Evolutionary conservation across 257 asterid genomes (phyloP).

Genomic region (Paulownia fortunei): DNA sequence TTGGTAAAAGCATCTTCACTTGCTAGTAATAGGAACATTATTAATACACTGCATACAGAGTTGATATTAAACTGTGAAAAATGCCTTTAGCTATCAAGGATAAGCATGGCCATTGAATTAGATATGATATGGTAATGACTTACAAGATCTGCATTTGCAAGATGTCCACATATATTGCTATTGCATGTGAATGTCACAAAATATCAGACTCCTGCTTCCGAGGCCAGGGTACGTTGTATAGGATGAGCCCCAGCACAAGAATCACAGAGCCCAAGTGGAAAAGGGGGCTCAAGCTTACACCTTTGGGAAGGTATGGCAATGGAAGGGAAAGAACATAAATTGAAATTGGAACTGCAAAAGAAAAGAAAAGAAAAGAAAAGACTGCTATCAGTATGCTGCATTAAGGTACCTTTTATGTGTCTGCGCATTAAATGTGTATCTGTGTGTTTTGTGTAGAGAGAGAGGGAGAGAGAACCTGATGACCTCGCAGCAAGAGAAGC

Average conservation of each 20-base stretch:
- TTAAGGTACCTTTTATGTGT: background rate
- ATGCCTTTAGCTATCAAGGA: background rate
- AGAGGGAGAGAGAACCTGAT: slow-evolving; percentile 53
- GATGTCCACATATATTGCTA: background rate
- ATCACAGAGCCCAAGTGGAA: slow-evolving; percentile 66
- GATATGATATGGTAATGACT: background rate
- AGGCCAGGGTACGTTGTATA: slow-evolving; percentile 60
- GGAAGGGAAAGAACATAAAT: slow-evolving; percentile 73
- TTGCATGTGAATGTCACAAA: slow-evolving; percentile 22
- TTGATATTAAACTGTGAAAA: background rate
- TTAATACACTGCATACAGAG: background rate
- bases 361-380: background rate
- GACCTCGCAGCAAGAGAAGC: slow-evolving; percentile 70
- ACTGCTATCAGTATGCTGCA: slow-evolving; percentile 12
- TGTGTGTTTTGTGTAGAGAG: slow-evolving; percentile 11
- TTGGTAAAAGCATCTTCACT: background rate
- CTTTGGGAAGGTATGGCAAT: slow-evolving; percentile 74
- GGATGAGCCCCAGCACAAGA: slow-evolving; percentile 66
- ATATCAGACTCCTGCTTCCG: slow-evolving; percentile 34
- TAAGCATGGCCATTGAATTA: background rate
- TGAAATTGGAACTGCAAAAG: slow-evolving; percentile 69
- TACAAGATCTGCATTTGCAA: background rate
- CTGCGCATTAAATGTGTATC: background rate
- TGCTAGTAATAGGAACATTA: background rate
- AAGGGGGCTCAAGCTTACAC: slow-evolving; percentile 64